These are phyloP conservation scores for Penicillium sp. DNA, from an alignment of 2,329 filamentous ascomycete species.

Conservation along the genomic window DNA sequence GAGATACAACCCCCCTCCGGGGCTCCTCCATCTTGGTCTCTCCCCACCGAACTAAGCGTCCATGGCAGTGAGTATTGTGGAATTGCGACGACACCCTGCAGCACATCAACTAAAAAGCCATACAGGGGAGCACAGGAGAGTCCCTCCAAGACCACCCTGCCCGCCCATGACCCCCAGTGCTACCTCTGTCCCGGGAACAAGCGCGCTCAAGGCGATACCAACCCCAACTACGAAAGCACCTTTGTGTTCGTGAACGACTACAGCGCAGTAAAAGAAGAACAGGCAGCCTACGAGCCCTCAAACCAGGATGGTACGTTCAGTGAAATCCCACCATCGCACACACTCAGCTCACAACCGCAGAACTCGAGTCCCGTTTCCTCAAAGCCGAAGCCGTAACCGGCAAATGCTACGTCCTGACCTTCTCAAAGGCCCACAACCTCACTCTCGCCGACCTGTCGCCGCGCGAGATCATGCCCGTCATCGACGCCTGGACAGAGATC, in stretches of 20 bases:
- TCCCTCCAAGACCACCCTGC: conserved; percentile 64
- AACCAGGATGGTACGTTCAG: conserved; percentile 47
- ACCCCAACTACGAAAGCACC: conserved; percentile 80
- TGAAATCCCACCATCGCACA: not conserved
- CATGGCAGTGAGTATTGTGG: conserved; percentile 78
- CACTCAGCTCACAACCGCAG: conserved; percentile 40
- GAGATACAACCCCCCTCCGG: conserved; percentile 85
- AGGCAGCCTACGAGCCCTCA: conserved; percentile 67
- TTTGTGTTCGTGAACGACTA: conserved; percentile 98
- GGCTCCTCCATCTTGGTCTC: conserved; percentile 93
- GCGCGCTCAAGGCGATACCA: conserved; percentile 78
- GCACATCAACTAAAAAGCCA: not conserved
- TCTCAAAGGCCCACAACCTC: conserved; percentile 83
- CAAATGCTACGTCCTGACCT: conserved; percentile 95
- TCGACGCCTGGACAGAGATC: conserved; percentile 87
- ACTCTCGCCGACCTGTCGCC: conserved; percentile 87
- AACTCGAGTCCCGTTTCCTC: conserved; percentile 70
- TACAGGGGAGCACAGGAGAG: conserved; percentile 72
- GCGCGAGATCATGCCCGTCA: conserved; percentile 71
- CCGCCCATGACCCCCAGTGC: conserved; percentile 84
- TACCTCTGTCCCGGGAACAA: conserved; percentile 92
- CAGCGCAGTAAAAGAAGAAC: conserved; percentile 90
- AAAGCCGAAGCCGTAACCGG: conserved; percentile 83
- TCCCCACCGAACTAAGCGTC: conserved; percentile 91
- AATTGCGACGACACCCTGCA: not conserved